phyloP scores from a whole-genome alignment of 164 flowering plant species.

The Buxus sempervirens region DNA sequence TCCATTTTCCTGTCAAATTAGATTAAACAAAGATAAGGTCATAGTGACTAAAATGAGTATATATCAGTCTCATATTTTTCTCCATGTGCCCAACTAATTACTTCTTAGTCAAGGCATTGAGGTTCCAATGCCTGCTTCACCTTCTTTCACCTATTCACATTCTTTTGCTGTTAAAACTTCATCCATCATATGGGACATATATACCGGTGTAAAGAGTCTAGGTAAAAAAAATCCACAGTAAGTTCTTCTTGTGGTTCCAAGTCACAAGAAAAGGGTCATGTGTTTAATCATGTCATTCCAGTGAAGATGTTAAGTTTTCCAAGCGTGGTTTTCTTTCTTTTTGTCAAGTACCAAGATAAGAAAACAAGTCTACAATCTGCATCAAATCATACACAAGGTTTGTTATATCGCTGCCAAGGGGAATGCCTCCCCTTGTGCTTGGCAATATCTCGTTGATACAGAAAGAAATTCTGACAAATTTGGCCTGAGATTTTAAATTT shows the following conservation, averaged over 20 bases:
- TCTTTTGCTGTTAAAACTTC: neutral
- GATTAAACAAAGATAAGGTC: neutral
- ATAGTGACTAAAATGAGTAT: neutral
- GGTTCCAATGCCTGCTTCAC: neutral
- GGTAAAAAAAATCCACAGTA: neutral
- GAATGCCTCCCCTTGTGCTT: too few relatives aligned
- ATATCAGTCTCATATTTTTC: neutral
- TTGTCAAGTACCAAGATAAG: too few relatives aligned
- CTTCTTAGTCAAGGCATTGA: neutral
- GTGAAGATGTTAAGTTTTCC: neutral
- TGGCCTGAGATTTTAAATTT: too few relatives aligned
- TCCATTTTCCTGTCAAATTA: too few relatives aligned
- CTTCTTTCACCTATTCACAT: neutral
- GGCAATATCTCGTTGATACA: too few relatives aligned
- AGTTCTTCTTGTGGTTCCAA: neutral
- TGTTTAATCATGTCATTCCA: neutral
- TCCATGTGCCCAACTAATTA: neutral
- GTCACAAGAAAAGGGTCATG: neutral
- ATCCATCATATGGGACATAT: neutral
- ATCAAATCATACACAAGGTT: too few relatives aligned
- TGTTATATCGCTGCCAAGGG: too few relatives aligned
- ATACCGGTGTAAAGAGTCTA: neutral
- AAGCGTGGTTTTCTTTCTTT: too few relatives aligned
- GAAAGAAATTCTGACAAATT: too few relatives aligned
- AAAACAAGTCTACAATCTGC: too few relatives aligned